A percentile compares a stretch with the other conserved stretches of the same genome.
phyloP scores from a whole-genome alignment of 2,329 filamentous ascomycete species.

The Dothideomycetidae sp. region DNA sequence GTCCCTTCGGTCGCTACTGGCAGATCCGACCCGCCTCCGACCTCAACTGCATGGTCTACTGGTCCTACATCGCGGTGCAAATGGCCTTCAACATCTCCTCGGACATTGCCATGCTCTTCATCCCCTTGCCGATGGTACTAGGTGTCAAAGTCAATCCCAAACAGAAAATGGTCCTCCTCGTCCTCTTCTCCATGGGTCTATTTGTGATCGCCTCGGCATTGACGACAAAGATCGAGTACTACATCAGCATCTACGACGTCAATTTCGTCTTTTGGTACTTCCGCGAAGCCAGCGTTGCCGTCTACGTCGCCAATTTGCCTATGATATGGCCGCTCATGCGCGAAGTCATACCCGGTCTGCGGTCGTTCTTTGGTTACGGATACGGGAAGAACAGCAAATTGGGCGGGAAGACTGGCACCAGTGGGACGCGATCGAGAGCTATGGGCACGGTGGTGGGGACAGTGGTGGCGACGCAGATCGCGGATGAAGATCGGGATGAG shows the following conservation, averaged over 20 bases:
- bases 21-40: constrained; percentile 10
- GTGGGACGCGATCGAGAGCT: not conserved
- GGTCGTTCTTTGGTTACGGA: constrained; percentile 5
- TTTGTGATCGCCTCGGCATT: constrained; percentile 35
- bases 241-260: constrained; percentile 27
- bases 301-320: constrained; percentile 41
- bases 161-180: constrained; percentile 39
- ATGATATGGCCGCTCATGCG: constrained; percentile 39
- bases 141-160: constrained; percentile 35
- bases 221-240: constrained; percentile 38
- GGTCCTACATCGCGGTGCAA: constrained; percentile 46
- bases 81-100: constrained; percentile 46
- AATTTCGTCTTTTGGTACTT: constrained; percentile 36
- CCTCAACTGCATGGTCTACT: constrained; percentile 16
- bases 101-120: constrained; percentile 44
- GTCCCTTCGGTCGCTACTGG: constrained; percentile 44
- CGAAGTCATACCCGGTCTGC: constrained; percentile 16
- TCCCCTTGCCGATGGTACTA: constrained; percentile 42
- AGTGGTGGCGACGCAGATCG: no score
- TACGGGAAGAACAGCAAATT: constrained; percentile 5
- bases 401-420: not conserved
- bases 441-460: no score
- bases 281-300: constrained; percentile 38
- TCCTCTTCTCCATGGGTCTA: constrained; percentile 36
- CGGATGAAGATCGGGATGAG: no score